Percentiles rank a stretch among this genome's conserved stretches.
These are phyloP conservation scores for Stevia rebaudiana DNA, from an alignment of 140 eudicot species.

Conservation along the genomic window DNA sequence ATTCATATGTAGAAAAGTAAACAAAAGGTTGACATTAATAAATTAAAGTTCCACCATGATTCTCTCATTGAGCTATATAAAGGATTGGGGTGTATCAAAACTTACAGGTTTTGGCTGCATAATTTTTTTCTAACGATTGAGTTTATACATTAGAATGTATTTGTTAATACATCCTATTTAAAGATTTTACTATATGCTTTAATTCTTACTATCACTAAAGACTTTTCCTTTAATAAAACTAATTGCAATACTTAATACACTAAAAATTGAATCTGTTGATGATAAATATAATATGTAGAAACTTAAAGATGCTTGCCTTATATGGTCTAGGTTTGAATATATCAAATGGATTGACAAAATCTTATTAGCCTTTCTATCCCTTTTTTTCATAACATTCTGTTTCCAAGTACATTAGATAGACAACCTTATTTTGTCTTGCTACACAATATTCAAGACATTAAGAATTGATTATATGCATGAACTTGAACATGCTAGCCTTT, in stretches of 20 bases:
- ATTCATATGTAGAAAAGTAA: too few species aligned
- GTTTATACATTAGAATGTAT: not conserved
- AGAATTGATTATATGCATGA: slow-evolving; percentile 41
- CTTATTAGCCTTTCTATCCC: too few species aligned
- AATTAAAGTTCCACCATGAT: slow-evolving; percentile 84
- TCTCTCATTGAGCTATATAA: slow-evolving; percentile 83
- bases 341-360: too few species aligned
- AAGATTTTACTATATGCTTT: not conserved
- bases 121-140: slow-evolving; percentile 4
- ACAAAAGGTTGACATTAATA: slow-evolving; percentile 68
- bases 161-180: not conserved
- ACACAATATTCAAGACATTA: not conserved
- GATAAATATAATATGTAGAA: too few species aligned
- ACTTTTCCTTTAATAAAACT: too few species aligned
- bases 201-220: not conserved
- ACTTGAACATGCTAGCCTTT: slow-evolving; percentile 97
- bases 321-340: too few species aligned
- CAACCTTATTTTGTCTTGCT: too few species aligned
- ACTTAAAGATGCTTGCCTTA: too few species aligned
- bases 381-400: too few species aligned
- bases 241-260: not conserved
- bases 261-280: not conserved
- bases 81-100: slow-evolving; percentile 86
- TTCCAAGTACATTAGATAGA: too few species aligned
- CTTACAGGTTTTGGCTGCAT: slow-evolving; percentile 59